Conservation (phyloP, 2,329 filamentous ascomycete species). For the Ilyonectria robusta region DNA sequence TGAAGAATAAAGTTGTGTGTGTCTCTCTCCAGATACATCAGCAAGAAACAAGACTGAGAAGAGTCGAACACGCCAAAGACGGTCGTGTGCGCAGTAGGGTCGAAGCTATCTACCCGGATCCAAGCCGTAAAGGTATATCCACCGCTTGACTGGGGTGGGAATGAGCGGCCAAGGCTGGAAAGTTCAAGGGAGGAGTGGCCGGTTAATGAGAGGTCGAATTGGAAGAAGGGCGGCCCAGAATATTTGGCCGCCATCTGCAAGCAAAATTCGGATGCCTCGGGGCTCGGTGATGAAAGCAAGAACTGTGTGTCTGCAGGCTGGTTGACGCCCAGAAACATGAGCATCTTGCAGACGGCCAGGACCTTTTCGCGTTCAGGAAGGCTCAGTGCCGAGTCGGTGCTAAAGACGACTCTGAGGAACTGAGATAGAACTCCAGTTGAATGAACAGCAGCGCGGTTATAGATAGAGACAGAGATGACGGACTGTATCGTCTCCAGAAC, state of each 20-base stretch:
- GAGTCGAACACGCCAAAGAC: conserved; percentile 96
- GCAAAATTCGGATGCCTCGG: conserved; percentile 76
- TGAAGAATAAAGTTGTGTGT: conserved; percentile 95
- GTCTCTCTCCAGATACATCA: conserved; percentile 94
- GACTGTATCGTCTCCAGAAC: conserved; percentile 75
- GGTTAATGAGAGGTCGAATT: conserved; percentile 91
- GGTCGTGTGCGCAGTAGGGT: conserved; percentile 88
- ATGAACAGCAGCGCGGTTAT: conserved; percentile 81
- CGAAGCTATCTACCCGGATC: conserved; percentile 90
- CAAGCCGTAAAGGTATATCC: conserved; percentile 94
- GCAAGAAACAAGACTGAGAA: conserved; percentile 91
- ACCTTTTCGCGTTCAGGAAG: conserved; percentile 71
- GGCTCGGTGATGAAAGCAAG: conserved; percentile 70
- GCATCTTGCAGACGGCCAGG: conserved; percentile 75
- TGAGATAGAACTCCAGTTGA: conserved; percentile 78
- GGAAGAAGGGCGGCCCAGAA: conserved; percentile 85
- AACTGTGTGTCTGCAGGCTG: conserved; percentile 87
- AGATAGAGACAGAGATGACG: conserved; percentile 72
- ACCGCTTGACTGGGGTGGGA: conserved; percentile 83
- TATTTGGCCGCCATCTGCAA: conserved; percentile 82
- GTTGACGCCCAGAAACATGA: conserved; percentile 84
- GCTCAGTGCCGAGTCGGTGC: conserved; percentile 63
- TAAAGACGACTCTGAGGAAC: conserved; percentile 75
- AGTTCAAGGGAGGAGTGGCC: conserved; percentile 94
- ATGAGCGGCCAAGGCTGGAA: conserved; percentile 84